phyloP scores from a whole-genome alignment of 768 basidiomycete species.

The Auriscalpium orientale region DNA sequence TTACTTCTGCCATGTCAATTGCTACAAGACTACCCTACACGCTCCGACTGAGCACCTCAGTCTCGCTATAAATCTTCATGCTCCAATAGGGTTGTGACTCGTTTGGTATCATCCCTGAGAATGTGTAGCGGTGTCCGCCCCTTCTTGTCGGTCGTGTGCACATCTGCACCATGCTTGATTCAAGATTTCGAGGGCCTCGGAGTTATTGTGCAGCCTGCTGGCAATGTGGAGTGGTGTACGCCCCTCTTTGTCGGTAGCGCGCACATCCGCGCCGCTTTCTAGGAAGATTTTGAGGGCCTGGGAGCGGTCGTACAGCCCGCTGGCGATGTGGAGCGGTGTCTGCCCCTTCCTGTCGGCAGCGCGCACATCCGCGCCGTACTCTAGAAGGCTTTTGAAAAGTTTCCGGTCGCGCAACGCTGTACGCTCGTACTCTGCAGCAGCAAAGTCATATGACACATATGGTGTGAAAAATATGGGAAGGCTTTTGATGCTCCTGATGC shows the following conservation, averaged over 20 bases:
- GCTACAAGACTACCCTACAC: too few species aligned
- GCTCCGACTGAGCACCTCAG: too few species aligned
- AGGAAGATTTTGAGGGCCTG: too few species aligned
- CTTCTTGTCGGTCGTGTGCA: not conserved
- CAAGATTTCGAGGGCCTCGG: not conserved
- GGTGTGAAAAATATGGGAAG: not conserved
- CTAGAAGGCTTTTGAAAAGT: not conserved
- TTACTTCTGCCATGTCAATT: too few species aligned
- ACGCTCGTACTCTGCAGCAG: not conserved
- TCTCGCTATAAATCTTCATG: too few species aligned
- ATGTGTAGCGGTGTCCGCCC: not conserved
- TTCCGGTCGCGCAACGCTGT: not conserved
- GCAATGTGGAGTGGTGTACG: constrained; percentile 1
- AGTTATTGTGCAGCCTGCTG: not conserved
- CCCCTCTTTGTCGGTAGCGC: not conserved
- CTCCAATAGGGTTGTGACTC: too few species aligned
- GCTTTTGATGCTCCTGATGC: not conserved
- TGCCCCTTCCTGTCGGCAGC: too few species aligned
- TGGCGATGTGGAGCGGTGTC: too few species aligned
- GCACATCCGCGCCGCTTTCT: too few species aligned
- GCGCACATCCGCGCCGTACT: not conserved
- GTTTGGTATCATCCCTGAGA: too few species aligned
- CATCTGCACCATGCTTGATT: not conserved
- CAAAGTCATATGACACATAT: not conserved
- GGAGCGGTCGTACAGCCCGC: not conserved